phyloP scores from a whole-genome alignment of 208 protist species.

The Acanthamoeba royreba region DNA sequence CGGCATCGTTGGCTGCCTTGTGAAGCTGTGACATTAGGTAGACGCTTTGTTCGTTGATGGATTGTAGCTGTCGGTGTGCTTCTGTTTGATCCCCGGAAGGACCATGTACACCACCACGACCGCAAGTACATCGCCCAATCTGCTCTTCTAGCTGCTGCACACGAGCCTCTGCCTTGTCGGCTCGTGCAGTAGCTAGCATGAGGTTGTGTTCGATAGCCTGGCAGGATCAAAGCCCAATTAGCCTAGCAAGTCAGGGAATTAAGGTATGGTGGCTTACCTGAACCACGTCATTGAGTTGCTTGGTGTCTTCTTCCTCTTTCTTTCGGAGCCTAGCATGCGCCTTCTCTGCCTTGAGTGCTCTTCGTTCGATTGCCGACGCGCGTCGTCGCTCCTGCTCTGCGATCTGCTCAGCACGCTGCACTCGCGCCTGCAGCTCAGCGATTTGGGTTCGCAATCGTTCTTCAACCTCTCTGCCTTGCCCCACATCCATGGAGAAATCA shows the following conservation, averaged over 20 bases:
- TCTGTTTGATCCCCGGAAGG: not conserved
- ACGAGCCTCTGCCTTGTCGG: slow-evolving; percentile 32
- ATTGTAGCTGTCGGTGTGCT: not conserved
- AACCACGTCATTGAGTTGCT: slow-evolving; percentile 37
- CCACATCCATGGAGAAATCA: not conserved
- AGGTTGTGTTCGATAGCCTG: slow-evolving; percentile 26
- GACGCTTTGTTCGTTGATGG: not conserved
- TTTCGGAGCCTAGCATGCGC: not conserved
- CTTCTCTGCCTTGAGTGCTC: slow-evolving; percentile 37
- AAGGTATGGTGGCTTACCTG: not conserved
- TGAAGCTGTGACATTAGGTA: slow-evolving; percentile 14
- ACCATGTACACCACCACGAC: not conserved
- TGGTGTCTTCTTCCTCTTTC: slow-evolving; percentile 44
- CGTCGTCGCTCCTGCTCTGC: not conserved
- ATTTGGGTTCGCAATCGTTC: not conserved
- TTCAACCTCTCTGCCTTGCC: not conserved
- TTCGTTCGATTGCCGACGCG: not conserved
- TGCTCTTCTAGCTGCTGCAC: slow-evolving; percentile 15
- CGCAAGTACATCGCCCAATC: not conserved
- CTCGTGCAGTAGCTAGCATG: not conserved
- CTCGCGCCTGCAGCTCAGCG: not conserved
- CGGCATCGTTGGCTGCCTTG: slow-evolving; percentile 40
- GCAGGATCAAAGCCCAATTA: not conserved
- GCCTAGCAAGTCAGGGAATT: too few relatives aligned
- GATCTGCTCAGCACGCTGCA: not conserved